Evolutionary conservation across 306 rosid species (phyloP), one percentile per base, ranked within the genome.

Genomic region (Trifolium pratense): DNA sequence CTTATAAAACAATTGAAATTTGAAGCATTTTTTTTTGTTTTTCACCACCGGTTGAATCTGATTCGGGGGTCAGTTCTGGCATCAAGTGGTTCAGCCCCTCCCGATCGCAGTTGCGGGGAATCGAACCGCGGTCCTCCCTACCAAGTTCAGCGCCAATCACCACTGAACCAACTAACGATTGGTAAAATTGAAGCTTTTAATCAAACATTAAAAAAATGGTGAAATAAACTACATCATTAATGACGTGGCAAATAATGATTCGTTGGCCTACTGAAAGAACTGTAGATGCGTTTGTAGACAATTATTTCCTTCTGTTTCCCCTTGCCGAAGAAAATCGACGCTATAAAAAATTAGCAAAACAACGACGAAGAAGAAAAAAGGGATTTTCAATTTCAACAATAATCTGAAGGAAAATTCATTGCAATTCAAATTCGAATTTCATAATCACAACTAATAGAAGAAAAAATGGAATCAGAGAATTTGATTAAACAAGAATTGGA

Each of bases 401-500:
- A 12, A 26, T 7, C 26, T 16, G 45, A 73, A n/a, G 4, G 4
- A 15, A 49, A 67, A 59, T 14, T 2, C 48, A 34, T 9, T 36
- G 18, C 4, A 51, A 70, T 71, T 52, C 15, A 3, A 43, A 78
- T 52, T 58, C 12, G 45, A 67, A 37, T 52, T 53, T 60, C 21
- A 25, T n/a, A 21, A 25, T 9, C 2, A 26, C 12, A 20, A 32
- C 0, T 14, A 71, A 46, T 15, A 21, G 3, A 68, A 56, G 1
- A 48, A 3, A 75, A 29, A 59, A 88, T 91, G 97, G 94, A 78
- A 6, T 78, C 81, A 3, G 96, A 89, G 61, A 57, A 77, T 31
- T 39, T 51, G 36, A 46, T 91, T 82, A 89, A 60, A 34, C 80
- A 64, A 14, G 78, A 81, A 81, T 81, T 93, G 76, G 96, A 93